Evolutionary conservation across 2,329 filamentous ascomycete species (phyloP).

Genomic region (Penicillium sp.): DNA sequence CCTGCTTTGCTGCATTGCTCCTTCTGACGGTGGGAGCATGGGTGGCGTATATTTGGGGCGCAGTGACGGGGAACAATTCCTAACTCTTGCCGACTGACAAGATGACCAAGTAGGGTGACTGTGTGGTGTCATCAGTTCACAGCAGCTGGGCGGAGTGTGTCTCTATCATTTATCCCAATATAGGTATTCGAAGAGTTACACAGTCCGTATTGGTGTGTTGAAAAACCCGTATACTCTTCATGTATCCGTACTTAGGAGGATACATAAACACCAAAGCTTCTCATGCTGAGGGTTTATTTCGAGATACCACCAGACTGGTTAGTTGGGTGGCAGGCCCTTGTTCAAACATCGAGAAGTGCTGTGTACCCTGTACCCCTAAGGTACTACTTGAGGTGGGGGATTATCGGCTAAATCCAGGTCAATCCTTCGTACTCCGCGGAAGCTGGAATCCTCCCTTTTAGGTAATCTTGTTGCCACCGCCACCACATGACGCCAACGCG

Average conservation of each 20-base stretch:
- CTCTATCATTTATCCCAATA: too few relatives aligned
- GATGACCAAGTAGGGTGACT: not conserved
- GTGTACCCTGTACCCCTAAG: not conserved
- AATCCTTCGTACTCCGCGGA: not conserved
- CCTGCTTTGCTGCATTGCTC: conserved; percentile 51
- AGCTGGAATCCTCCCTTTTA: not conserved
- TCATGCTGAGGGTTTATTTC: too few relatives aligned
- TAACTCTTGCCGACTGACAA: not conserved
- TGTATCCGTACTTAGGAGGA: too few relatives aligned
- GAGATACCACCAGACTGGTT: too few relatives aligned
- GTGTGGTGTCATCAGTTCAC: not conserved
- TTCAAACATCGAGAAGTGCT: too few relatives aligned
- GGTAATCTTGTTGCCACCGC: conserved; percentile 17
- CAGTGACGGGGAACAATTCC: conserved; percentile 57
- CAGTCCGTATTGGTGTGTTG: too few relatives aligned
- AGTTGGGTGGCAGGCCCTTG: too few relatives aligned
- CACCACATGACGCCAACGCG: conserved; percentile 8
- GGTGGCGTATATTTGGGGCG: conserved; percentile 64
- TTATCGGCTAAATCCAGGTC: not conserved
- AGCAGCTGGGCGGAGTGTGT: too few relatives aligned
- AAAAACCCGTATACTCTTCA: too few relatives aligned
- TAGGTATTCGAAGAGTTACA: too few relatives aligned
- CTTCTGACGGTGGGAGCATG: conserved; percentile 54
- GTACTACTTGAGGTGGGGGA: not conserved
- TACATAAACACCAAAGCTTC: too few relatives aligned